Conservation (phyloP, 768 basidiomycete species). For the Hygrocybe coccinea region DNA sequence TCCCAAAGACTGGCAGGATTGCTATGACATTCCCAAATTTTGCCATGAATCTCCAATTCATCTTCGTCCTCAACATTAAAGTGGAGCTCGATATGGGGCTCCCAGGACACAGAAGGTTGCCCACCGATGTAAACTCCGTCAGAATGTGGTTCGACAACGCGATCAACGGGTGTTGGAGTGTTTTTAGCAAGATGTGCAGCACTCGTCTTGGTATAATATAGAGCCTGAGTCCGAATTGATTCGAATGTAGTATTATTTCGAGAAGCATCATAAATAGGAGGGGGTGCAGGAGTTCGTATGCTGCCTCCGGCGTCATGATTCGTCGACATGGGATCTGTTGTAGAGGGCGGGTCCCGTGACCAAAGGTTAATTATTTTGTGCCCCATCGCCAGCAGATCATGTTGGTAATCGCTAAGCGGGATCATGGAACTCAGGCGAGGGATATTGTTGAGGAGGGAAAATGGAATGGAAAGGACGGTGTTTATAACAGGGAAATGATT, state of each 20-base stretch:
- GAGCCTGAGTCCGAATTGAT: neutral
- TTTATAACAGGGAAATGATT: slow-evolving; percentile 6
- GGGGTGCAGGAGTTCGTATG: neutral
- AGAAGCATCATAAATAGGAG: neutral
- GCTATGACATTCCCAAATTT: neutral
- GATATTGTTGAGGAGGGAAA: slow-evolving; percentile 8
- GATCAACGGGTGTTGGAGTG: neutral
- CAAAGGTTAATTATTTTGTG: slow-evolving; percentile 1
- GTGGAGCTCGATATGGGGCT: neutral
- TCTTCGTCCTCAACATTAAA: neutral
- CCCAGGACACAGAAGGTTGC: neutral
- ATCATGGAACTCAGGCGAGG: slow-evolving; percentile 4
- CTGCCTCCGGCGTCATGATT: neutral
- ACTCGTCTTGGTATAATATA: neutral
- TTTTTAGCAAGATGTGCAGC: neutral
- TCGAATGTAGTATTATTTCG: neutral
- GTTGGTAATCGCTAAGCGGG: slow-evolving; percentile 4
- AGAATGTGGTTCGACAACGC: neutral
- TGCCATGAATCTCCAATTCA: neutral
- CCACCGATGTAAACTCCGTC: neutral
- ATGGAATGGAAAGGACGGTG: slow-evolving; percentile 10
- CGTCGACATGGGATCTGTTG: neutral
- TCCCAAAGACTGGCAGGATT: too few relatives aligned
- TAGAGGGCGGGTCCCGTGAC: slow-evolving; percentile 5
- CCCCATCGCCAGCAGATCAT: neutral